A percentile compares a stretch with the other conserved stretches of the same genome.
These are phyloP conservation scores for Uromyces viciae-fabae DNA, from an alignment of 1,284 basidiomycete genomes.

Conservation along the genomic window DNA sequence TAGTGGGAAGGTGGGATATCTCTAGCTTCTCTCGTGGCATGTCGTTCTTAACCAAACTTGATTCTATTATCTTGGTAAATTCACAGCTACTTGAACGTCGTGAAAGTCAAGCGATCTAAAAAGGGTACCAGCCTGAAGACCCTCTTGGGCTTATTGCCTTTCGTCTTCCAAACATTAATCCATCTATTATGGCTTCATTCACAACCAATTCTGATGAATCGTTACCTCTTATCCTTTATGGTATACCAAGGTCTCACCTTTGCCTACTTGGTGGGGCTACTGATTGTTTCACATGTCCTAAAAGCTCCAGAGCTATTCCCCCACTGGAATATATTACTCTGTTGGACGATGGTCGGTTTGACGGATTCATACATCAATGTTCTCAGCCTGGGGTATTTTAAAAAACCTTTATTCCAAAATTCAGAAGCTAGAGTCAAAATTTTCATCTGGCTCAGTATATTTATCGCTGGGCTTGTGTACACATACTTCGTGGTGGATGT, in stretches of 20 bases:
- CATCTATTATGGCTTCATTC: slow-evolving; percentile 45
- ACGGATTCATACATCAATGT: slow-evolving; percentile 60
- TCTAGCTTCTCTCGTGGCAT: too few relatives aligned
- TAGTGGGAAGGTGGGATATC: slow-evolving; percentile 66
- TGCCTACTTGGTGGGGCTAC: slow-evolving; percentile 70
- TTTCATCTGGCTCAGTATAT: slow-evolving; percentile 41
- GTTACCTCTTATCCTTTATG: slow-evolving; percentile 59
- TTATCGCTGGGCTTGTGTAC: slow-evolving; percentile 26
- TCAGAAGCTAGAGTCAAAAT: neutral
- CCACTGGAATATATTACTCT: slow-evolving; percentile 78
- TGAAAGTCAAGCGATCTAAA: slow-evolving; percentile 70
- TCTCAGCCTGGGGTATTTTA: slow-evolving; percentile 21
- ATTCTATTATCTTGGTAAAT: slow-evolving; percentile 33
- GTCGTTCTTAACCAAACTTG: too few relatives aligned
- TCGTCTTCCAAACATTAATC: slow-evolving; percentile 42
- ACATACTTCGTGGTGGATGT: slow-evolving; percentile 43
- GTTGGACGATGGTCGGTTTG: slow-evolving; percentile 73
- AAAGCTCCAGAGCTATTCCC: slow-evolving; percentile 68
- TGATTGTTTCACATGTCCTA: slow-evolving; percentile 91
- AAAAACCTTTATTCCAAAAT: slow-evolving; percentile 38
- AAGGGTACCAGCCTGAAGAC: slow-evolving; percentile 59
- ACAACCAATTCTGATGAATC: slow-evolving; percentile 58
- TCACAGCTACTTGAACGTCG: slow-evolving; percentile 45
- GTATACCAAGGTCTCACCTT: slow-evolving; percentile 50
- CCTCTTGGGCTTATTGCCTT: slow-evolving; percentile 53